These are phyloP conservation scores for Erodium maritimum DNA, from an alignment of 345 rosid genomes.

Conservation along the genomic window DNA sequence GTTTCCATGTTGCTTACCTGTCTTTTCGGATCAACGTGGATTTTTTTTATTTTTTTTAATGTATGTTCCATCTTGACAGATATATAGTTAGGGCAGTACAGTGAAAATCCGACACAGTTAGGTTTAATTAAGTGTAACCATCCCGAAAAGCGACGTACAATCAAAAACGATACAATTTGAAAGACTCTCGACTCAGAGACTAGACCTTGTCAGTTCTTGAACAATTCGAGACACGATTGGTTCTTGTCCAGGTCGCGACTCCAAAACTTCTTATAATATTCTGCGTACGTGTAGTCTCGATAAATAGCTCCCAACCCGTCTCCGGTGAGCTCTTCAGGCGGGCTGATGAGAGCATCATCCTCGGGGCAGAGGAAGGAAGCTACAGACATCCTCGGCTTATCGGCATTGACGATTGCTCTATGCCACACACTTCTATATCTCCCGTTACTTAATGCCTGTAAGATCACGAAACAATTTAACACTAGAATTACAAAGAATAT, in stretches of 20 bases:
- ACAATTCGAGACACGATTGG: conserved; percentile 63
- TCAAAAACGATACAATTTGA: too few relatives aligned
- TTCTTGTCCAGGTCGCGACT: conserved; percentile 77
- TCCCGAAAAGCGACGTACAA: too few relatives aligned
- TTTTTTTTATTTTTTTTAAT: too few relatives aligned
- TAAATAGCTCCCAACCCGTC: conserved; percentile 39
- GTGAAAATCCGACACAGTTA: too few relatives aligned
- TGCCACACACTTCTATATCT: conserved; percentile 86
- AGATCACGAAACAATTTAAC: too few relatives aligned
- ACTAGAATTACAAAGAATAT: too few relatives aligned
- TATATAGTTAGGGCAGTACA: too few relatives aligned
- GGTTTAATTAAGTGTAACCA: too few relatives aligned
- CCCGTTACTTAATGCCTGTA: conserved; percentile 78
- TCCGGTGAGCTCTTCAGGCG: conserved; percentile 34
- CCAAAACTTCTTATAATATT: conserved; percentile 81
- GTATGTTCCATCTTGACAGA: too few relatives aligned
- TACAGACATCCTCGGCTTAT: conserved; percentile 50
- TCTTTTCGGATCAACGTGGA: too few relatives aligned
- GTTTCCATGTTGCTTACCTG: too few relatives aligned
- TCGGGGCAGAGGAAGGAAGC: conserved; percentile 72
- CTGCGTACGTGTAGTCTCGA: conserved; percentile 68
- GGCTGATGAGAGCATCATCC: conserved; percentile 52
- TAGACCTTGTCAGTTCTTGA: conserved; percentile 42
- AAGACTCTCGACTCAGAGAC: too few relatives aligned
- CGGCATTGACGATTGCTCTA: conserved; percentile 55